Evolutionary conservation across 2,329 filamentous ascomycete species (phyloP), one percentile per base, ranked within the genome.

Genomic region (Phaeosphaeria sp.): DNA sequence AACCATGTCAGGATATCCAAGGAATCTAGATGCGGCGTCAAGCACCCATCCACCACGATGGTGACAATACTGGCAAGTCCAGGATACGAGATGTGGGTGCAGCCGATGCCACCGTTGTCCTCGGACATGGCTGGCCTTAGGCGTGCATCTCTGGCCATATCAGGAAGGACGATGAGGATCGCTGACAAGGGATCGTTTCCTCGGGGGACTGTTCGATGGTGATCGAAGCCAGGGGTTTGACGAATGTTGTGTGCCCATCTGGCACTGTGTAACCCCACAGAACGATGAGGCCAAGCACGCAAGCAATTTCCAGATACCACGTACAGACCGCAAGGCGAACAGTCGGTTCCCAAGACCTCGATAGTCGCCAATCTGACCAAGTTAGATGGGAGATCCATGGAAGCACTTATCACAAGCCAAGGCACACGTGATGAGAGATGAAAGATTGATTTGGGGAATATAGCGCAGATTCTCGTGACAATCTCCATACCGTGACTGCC

Each of bases 391-490:
- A 27, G 25, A 27, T 27, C 9, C 30, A 36, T 11, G 3, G 30
- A 36, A 13, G 30, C 30, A 36, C 30, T 36, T 13, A 36, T 36
- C 30, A 36, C 6, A 44, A 44, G 18, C 13, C 10, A 25, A 25
- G 22, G 44, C 20, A 46, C 21, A 65, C 60, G 57, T 55, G 58
- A 60, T 48, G 56, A 54, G 65, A 33, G 46, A 60, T 48, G 18
- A 54, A 57, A n/a, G 11, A 22, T 41, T 46, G 21, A 55, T 52
- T 50, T 58, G 52, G 53, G 52, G 54, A 54, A 59, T 64, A 67
- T 71, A 55, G 48, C 61, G 63, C 60, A 67, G 58, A 68, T 52
- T 61, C 60, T 59, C 64, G 58, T 59, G 55, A 58, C 49, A 56
- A 50, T 49, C 61, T 57, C 55, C 30, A 51, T 52, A 50, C 18